Base-by-base conservation (phyloP, 257 asterid species). In the Solanum chaucha region DNA sequence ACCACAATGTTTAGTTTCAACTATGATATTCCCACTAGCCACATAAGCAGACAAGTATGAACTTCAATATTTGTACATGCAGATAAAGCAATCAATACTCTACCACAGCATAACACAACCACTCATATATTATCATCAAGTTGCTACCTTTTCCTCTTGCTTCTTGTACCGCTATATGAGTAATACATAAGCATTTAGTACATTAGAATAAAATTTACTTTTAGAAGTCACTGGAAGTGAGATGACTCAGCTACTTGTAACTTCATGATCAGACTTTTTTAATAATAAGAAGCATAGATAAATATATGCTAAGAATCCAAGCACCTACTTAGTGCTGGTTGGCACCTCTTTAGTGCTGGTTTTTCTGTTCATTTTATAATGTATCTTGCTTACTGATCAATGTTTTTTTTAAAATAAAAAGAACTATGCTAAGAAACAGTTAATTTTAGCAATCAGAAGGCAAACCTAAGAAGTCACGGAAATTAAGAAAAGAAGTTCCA, bases 391-490 rank as follows among this genome's bases (percentile, higher is more conserved):
- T 26, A 78, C 65, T 44, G 26, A 44, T 26, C 40, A 78, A 78
- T 26, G 26, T 48, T 30, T 17, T 12, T n/a, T 64, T 12, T 0
- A 3, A 34, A 24, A 55, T 28, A 32, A 38, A 67, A 55, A 70
- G 38, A 70, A 44, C 22, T 87, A 67, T 77, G 32, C 38, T 86
- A 88, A 86, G 46, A 72, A 28, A 86, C 35, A 44, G 73, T 75
- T 44, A 19, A 82, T 73, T 81, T 84, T 55, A 61, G 74, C 86
- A 88, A 87, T 82, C 71, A 74, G 78, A 86, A 88, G 87, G 46
- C 88, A 48, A 87, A 97, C 99, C 99, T 96, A 97, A 91, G 88
- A 97, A 97, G 32, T 93, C 95, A 32, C 96, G 94, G 80, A 97
- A 96, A 87, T 92, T 90, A 38, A 84, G 89, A 92, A 97, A 97